Evolutionary conservation across 495 filamentous ascomycete genomes (phyloP), one percentile per base, ranked within the genome.

Genomic region (Penicillium salamii): DNA sequence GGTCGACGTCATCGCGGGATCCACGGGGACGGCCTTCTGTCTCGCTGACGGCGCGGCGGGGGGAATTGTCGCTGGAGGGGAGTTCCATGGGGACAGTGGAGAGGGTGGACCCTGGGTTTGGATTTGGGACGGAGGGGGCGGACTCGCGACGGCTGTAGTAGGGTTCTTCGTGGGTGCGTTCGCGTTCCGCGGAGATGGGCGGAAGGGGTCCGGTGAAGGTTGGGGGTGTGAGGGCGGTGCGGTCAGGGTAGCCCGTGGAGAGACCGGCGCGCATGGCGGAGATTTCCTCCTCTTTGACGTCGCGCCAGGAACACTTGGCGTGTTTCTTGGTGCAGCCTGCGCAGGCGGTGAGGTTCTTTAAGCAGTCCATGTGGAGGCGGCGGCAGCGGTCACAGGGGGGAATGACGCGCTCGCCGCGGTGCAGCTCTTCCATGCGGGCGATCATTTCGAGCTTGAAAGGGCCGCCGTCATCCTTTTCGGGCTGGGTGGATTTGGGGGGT

Each of bases 321-420:
- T 93, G 89, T 66, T 92, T 91, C 65, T 87, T 88, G 2, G 90
- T 93, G 66, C 90, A 95, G 29, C 87, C 88, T 65, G 87, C 78
- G 63, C 90, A 95, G 18, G 89, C 87, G 0, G 88, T 92, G 28
- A 90, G 70, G 49, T 95, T 88, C 67, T 92, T 93, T 31, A 90
- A 68, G 43, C 90, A 95, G 49, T 88, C 81, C 75, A 89, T 88
- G 51, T 86, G 82, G 13, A 92, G 72, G 12, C 90, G 78, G 17
- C 89, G 78, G 55, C 90, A 95, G 19, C 88, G 78, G 62, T 95
- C 90, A 61, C 90, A 95, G 6, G 90, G 87, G 17, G 90, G 90
- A 11, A 81, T 55, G 28, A 95, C 84, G 1, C 77, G 70, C 42
- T 88, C 87, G 13, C 88, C 89, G 17, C 85, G 82, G 20, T 77